Evolutionary conservation across 73 alveolate genomes (phyloP), one percentile per base, ranked within the genome.

Genomic region (Stentor roeselii): DNA sequence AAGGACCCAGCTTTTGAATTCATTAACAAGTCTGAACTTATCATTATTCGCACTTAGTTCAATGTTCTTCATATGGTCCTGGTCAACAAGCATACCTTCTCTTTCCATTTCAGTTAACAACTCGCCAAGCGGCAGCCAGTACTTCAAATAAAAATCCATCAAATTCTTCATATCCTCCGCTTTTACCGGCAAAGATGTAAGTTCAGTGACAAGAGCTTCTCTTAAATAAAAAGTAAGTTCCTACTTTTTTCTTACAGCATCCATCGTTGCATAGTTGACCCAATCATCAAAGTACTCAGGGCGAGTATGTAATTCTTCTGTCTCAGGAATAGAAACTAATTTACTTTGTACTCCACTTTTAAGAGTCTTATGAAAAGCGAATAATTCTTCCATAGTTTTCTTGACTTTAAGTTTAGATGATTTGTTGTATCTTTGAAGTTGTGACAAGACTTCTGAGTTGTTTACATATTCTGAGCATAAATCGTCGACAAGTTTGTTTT

Each of bases 91-190:
- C 84, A 94, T 83, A 38, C 99, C 99, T 27, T 37, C 42, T 83
- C 98, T 91, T 77, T 95, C 99, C 95, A 95, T 86, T 37, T 95
- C 99, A 31, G 99, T 94, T 42, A 95, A 83, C 32, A 91, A 41
- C 82, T 95, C 98, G 3, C 98, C 98, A 42, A 95, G 87, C 4
- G 98, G 97, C 60, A 74, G 78, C 99, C 98, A 94, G 85, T 95
- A 94, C 78, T 94, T 88, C 1, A 84, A 37, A 59, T 95, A 95
- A 34, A 95, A 85, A 36, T 84, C 92, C 14, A 86, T 84, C 85
- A 90, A 84, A 59, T 86, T 89, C 11, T 60, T 78, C 89, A 93
- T 88, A 11, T 84, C 83, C 35, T 89, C 94, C 30, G 85, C 91
- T 3, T 86, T 82, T 6, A 87, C 75, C 3, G 39, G 36, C 31